phyloP scores from a whole-genome alignment of 495 filamentous ascomycete species.

The Penicillium macrosclerotiorum region DNA sequence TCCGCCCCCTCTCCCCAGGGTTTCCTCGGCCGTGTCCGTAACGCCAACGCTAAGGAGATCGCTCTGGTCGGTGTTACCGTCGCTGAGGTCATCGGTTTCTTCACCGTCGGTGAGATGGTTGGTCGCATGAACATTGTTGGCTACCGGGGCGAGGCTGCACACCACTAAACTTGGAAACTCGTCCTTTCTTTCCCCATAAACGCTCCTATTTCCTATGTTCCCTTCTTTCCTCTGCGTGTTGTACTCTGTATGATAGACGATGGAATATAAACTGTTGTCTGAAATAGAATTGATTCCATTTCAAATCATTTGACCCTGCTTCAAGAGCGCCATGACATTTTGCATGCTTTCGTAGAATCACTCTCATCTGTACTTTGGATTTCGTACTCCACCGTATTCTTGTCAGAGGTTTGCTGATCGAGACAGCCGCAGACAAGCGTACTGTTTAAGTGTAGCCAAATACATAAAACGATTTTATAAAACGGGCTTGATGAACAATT shows the following conservation, averaged over 20 bases:
- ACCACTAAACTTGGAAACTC: conserved; percentile 53
- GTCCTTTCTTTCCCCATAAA: conserved; percentile 31
- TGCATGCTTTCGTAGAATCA: no score
- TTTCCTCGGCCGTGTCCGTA: conserved; percentile 64
- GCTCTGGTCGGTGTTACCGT: conserved; percentile 67
- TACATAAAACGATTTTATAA: no score
- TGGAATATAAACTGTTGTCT: conserved; percentile 53
- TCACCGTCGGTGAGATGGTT: conserved; percentile 96
- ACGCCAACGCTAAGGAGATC: conserved; percentile 65
- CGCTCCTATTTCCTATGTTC: conserved; percentile 32
- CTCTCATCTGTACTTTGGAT: no score
- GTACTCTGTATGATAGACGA: conserved; percentile 56
- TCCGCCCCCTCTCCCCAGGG: conserved; percentile 42
- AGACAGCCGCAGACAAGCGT: no score
- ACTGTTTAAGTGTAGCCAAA: no score
- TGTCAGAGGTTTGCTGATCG: no score
- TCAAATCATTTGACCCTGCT: conserved; percentile 13
- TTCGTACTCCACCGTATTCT: no score
- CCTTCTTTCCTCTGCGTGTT: conserved; percentile 34
- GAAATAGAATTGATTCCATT: conserved; percentile 31
- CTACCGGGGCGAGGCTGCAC: conserved; percentile 69
- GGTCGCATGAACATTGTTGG: conserved; percentile 91
- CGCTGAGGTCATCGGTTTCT: conserved; percentile 93
- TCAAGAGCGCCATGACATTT: no score
- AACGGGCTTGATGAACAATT: no score